Evolutionary conservation across 495 filamentous ascomycete species (phyloP).

Genomic region (Pseudotulostoma volvatum): DNA sequence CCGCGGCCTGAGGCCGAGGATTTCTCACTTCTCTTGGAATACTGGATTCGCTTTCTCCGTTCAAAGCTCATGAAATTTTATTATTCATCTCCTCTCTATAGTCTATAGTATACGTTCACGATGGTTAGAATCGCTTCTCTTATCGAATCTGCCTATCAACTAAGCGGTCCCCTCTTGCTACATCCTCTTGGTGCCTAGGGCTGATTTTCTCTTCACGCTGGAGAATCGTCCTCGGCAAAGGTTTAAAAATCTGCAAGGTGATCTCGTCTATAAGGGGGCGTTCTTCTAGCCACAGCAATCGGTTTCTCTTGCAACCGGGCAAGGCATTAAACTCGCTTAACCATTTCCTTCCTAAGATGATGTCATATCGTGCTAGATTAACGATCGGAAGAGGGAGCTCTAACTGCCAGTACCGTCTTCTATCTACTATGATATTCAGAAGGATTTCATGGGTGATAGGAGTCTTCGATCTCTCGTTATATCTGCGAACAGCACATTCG

Average conservation of each 20-base stretch:
- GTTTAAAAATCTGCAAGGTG: not conserved
- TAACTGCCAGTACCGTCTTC: not conserved
- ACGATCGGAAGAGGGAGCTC: conserved; percentile 2
- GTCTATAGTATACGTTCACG: not conserved
- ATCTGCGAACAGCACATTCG: conserved; percentile 19
- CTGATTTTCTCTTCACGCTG: not conserved
- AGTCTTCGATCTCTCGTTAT: conserved; percentile 8
- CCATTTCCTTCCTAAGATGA: conserved; percentile 4
- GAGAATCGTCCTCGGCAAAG: not conserved
- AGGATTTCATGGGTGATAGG: conserved; percentile 1
- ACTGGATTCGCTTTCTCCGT: not conserved
- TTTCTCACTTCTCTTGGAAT: not conserved
- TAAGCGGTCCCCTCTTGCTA: not conserved
- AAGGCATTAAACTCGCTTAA: not conserved
- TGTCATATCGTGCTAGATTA: conserved; percentile 1
- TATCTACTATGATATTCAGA: conserved; percentile 1
- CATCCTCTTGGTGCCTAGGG: not conserved
- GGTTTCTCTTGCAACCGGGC: not conserved
- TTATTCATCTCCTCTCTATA: not conserved
- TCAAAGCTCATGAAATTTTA: not conserved
- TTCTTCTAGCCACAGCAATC: not conserved
- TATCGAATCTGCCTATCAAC: no score
- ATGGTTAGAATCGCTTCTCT: not conserved
- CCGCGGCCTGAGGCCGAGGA: no score
- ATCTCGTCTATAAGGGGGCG: not conserved